These are phyloP conservation scores for Pyrus bretschneideri DNA, from an alignment of 306 rosid genomes.

Conservation along the genomic window DNA sequence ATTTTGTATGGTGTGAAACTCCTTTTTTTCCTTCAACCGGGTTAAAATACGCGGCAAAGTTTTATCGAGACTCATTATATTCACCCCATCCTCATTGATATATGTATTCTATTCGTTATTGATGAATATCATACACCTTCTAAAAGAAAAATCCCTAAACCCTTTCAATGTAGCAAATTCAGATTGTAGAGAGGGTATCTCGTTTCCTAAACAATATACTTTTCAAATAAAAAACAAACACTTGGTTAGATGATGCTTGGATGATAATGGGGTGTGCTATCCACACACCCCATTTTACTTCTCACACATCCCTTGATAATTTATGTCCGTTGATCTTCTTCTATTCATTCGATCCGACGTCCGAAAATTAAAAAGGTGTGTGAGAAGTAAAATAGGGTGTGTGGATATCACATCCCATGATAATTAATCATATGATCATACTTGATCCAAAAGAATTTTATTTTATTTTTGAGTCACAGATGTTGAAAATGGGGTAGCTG, in stretches of 20 bases:
- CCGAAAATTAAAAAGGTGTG: too few species aligned
- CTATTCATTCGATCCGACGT: too few species aligned
- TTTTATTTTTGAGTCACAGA: neutral
- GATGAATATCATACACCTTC: neutral
- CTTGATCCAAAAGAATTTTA: neutral
- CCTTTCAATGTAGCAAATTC: conserved; percentile 5
- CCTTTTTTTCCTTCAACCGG: too few species aligned
- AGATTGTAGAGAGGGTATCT: neutral
- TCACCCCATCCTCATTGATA: too few species aligned
- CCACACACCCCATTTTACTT: too few species aligned
- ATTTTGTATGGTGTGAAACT: too few species aligned
- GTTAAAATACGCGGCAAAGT: too few species aligned
- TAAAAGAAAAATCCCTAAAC: neutral
- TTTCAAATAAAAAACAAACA: neutral
- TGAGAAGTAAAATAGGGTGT: too few species aligned
- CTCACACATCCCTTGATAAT: too few species aligned
- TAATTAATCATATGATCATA: neutral
- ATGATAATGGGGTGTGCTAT: neutral
- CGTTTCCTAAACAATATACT: neutral
- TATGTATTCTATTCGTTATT: too few species aligned
- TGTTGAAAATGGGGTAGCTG: neutral
- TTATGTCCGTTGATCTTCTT: too few species aligned
- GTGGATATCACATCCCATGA: neutral
- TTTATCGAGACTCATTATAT: too few species aligned
- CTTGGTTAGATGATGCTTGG: neutral